Evolutionary conservation across 148 eudicot species (phyloP).

Genomic region (Silene uniflora): DNA sequence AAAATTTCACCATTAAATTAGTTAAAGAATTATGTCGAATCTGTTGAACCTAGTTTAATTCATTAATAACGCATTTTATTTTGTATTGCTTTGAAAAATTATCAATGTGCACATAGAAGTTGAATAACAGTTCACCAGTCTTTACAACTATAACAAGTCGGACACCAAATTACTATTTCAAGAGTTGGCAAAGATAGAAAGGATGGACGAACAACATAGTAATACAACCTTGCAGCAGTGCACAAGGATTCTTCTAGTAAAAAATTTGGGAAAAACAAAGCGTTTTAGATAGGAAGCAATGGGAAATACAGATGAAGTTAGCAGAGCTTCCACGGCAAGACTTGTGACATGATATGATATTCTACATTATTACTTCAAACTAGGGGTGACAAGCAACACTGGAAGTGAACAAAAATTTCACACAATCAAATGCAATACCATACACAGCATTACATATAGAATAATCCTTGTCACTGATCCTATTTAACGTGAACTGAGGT

Average conservation of each 20-base stretch:
- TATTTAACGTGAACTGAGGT: neutral
- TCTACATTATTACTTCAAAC: neutral
- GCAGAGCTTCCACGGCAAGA: neutral
- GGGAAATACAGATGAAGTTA: neutral
- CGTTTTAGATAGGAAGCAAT: neutral
- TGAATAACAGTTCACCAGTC: neutral
- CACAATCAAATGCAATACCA: neutral
- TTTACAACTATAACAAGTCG: no score
- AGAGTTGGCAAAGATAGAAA: neutral
- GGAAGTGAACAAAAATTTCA: neutral
- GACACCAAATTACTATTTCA: no score
- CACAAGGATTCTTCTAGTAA: neutral
- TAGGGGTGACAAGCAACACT: neutral
- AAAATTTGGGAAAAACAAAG: neutral
- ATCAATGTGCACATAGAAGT: neutral
- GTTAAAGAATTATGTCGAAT: neutral
- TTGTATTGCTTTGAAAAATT: neutral
- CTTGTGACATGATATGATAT: neutral
- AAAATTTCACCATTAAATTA: neutral
- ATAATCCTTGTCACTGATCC: neutral
- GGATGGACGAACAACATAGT: neutral
- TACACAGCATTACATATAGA: neutral
- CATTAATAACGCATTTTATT: neutral
- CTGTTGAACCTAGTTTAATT: neutral
- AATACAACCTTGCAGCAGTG: neutral